These are phyloP conservation scores for Mariannaea elegans DNA, from an alignment of 2,329 filamentous ascomycete genomes.

Conservation along the genomic window DNA sequence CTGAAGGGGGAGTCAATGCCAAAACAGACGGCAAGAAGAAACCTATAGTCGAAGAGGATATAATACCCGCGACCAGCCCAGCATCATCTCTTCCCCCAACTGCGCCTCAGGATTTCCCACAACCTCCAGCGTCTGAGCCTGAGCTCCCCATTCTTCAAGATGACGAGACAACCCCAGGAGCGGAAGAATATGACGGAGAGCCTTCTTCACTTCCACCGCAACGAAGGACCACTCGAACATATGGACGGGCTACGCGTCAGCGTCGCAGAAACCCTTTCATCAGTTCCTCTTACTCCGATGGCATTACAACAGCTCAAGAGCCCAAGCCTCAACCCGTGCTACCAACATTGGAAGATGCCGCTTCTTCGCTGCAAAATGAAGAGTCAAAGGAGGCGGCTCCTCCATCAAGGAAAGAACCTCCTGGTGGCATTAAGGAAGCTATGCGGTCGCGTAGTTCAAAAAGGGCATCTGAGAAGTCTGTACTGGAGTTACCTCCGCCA, in stretches of 20 bases:
- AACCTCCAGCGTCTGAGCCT: constrained; percentile 39
- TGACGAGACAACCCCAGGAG: constrained; percentile 27
- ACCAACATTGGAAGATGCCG: constrained; percentile 21
- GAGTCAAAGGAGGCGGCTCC: constrained; percentile 12
- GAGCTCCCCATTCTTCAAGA: constrained; percentile 46
- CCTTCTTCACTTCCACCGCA: constrained; percentile 41
- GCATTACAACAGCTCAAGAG: constrained; percentile 18
- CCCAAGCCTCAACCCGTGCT: constrained; percentile 20
- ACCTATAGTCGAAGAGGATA: constrained; percentile 43
- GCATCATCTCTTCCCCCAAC: constrained; percentile 41
- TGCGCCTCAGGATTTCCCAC: constrained; percentile 26
- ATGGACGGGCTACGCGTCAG: constrained; percentile 31
- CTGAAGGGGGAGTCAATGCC: constrained; percentile 20
- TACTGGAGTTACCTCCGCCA: constrained; percentile 31
- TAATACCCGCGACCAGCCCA: constrained; percentile 52
- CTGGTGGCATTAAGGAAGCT: not conserved
- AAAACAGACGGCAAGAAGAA: constrained; percentile 27
- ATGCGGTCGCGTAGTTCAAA: constrained; percentile 10
- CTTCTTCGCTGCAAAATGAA: constrained; percentile 22
- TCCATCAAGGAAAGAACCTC: not conserved
- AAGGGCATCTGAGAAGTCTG: constrained; percentile 23
- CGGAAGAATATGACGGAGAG: constrained; percentile 32
- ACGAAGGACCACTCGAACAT: constrained; percentile 33
- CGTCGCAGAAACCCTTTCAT: constrained; percentile 38
- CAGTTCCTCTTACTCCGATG: constrained; percentile 44